phyloP scores from a whole-genome alignment of 345 rosid genomes.

The Populus euphratica region DNA sequence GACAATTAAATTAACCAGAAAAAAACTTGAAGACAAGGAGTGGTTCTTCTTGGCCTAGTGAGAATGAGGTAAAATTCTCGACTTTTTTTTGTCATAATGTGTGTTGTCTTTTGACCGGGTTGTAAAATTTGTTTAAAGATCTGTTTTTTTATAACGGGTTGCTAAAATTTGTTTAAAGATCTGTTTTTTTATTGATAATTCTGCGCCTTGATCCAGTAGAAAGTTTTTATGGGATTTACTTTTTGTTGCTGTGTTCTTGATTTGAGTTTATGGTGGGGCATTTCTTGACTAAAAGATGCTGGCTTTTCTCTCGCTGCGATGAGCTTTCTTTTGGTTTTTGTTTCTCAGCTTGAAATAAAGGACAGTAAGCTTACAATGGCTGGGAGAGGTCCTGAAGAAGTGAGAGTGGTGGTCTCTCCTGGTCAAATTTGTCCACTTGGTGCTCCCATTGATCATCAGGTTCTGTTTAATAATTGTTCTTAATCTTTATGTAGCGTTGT shows the following conservation, averaged over 20 bases:
- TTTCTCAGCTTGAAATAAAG: slow-evolving; percentile 47
- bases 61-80: slow-evolving; percentile 5
- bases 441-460: slow-evolving; percentile 98
- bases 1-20: background rate
- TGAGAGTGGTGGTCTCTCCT: slow-evolving; percentile 75
- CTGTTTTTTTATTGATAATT: background rate
- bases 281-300: background rate
- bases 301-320: background rate
- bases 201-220: background rate
- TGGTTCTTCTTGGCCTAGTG: slow-evolving; percentile 9
- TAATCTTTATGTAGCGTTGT: background rate
- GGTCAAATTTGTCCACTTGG: slow-evolving; percentile 93
- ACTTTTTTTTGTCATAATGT: background rate
- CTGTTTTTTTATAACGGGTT: background rate
- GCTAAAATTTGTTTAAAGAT: background rate
- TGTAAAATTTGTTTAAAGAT: background rate
- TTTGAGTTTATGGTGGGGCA: background rate
- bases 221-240: background rate
- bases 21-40: background rate
- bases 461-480: slow-evolving; percentile 10
- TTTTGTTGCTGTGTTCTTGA: background rate
- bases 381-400: slow-evolving; percentile 50
- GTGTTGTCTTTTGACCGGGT: background rate
- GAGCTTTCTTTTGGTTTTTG: background rate
- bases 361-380: slow-evolving; percentile 52